Evolutionary conservation across 495 filamentous ascomycete species (phyloP).

Genomic region (Ascobolus immersus): DNA sequence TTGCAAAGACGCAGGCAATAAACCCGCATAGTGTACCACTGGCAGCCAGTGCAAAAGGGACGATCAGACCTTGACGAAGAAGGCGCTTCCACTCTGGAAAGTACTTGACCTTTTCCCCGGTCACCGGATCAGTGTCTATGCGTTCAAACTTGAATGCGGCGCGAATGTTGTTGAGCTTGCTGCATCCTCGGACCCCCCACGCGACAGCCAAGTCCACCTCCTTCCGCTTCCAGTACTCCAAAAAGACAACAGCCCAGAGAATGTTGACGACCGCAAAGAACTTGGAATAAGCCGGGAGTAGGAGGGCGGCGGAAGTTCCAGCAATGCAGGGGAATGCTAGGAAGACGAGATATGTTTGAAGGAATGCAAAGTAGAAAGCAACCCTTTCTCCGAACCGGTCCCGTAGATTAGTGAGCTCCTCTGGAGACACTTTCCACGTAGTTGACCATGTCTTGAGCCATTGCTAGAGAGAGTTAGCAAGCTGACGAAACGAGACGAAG

Average conservation of each 20-base stretch:
- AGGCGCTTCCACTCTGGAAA: conserved; percentile 61
- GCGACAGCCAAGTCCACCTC: conserved; percentile 72
- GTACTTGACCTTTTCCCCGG: conserved; percentile 53
- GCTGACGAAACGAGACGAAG: too few species aligned
- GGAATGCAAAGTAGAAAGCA: conserved; percentile 88
- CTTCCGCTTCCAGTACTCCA: conserved; percentile 92
- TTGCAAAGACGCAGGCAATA: conserved; percentile 69
- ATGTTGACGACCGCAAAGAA: conserved; percentile 59
- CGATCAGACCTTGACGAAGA: conserved; percentile 51
- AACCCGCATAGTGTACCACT: conserved; percentile 44
- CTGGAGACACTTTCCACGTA: conserved; percentile 48
- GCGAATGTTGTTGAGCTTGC: conserved; percentile 49
- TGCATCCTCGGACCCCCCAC: conserved; percentile 79
- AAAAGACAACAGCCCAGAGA: conserved; percentile 72
- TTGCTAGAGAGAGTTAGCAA: conserved; percentile 13
- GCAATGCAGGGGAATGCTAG: conserved; percentile 62
- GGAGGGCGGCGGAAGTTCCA: conserved; percentile 53
- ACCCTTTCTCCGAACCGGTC: conserved; percentile 77
- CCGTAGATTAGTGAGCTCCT: conserved; percentile 64
- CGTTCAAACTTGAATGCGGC: conserved; percentile 57
- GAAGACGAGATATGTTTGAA: conserved; percentile 78
- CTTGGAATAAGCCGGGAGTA: conserved; percentile 63
- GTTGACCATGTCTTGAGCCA: conserved; percentile 80
- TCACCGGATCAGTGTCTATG: conserved; percentile 50
- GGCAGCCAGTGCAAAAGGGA: conserved; percentile 65